Evolutionary conservation across 192 early-diverging fungal species (phyloP).

Genomic region (Coemansia sp.): DNA sequence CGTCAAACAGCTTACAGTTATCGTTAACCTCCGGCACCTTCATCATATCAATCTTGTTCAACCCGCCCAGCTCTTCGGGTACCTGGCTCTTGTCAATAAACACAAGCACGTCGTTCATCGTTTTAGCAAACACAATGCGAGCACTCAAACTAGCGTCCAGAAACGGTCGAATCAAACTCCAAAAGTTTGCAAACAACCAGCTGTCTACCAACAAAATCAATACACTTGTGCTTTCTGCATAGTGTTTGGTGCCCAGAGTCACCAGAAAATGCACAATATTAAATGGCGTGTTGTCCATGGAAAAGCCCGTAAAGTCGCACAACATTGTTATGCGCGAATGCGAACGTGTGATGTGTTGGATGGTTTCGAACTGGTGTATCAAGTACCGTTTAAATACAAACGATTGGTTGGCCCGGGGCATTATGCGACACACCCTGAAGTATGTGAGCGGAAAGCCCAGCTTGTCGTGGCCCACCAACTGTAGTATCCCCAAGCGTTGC

Average conservation of each 20-base stretch:
- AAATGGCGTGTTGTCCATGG: conserved; percentile 46
- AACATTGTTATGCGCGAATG: conserved; percentile 28
- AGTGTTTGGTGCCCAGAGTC: conserved; percentile 27
- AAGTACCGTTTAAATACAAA: conserved; percentile 38
- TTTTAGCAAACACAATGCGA: conserved; percentile 46
- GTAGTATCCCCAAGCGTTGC: conserved; percentile 26
- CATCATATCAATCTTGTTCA: conserved; percentile 18
- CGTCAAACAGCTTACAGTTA: conserved; percentile 32
- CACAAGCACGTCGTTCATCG: conserved; percentile 24
- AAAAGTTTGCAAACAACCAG: conserved; percentile 53
- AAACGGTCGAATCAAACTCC: conserved; percentile 42
- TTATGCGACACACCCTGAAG: conserved; percentile 25
- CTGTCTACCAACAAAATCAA: conserved; percentile 48
- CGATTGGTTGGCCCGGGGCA: conserved; percentile 37
- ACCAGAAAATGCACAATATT: conserved; percentile 42
- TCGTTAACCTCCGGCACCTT: conserved; percentile 32
- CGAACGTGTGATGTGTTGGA: conserved; percentile 28
- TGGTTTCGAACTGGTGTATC: conserved; percentile 23
- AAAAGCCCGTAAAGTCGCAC: conserved; percentile 43
- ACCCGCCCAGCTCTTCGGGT: conserved; percentile 31
- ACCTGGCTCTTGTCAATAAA: conserved; percentile 45
- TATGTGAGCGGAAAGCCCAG: conserved; percentile 32
- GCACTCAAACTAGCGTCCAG: conserved; percentile 44
- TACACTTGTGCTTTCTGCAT: conserved; percentile 38
- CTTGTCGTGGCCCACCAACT: conserved; percentile 33